Evolutionary conservation across 805 yeast genomes (phyloP).

Genomic region (Cyberlindnera nakhonratchasimensis): DNA sequence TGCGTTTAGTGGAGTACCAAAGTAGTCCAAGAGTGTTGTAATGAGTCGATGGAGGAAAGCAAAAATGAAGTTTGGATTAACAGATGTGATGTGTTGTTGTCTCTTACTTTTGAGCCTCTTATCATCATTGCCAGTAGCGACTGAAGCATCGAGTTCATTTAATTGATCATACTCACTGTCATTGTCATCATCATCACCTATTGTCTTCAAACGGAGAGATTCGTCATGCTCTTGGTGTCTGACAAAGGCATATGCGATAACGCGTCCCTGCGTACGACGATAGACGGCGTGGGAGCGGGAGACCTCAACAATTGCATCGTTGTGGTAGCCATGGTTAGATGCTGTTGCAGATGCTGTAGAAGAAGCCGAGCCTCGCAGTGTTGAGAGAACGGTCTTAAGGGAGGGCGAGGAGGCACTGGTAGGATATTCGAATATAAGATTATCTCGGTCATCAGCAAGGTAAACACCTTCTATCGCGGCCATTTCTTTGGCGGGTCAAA

Average conservation of each 20-base stretch:
- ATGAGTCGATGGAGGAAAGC: slow-evolving; percentile 50
- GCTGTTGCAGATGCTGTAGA: too few relatives aligned
- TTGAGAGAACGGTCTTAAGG: slow-evolving; percentile 28
- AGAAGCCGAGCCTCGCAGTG: slow-evolving; percentile 15
- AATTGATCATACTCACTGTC: slow-evolving; percentile 5
- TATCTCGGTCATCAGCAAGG: slow-evolving; percentile 38
- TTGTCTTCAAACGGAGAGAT: slow-evolving; percentile 17
- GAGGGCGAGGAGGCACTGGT: slow-evolving; percentile 32
- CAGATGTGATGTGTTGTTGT: slow-evolving; percentile 1
- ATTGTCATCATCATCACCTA: slow-evolving; percentile 12
- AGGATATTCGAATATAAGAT: slow-evolving; percentile 37
- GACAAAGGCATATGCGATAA: slow-evolving; percentile 20
- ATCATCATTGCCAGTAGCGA: not conserved
- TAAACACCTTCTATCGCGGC: slow-evolving; percentile 37
- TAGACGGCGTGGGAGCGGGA: slow-evolving; percentile 21
- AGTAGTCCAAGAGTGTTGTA: slow-evolving; percentile 53
- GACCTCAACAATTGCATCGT: slow-evolving; percentile 20
- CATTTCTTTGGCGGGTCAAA: slow-evolving; percentile 27
- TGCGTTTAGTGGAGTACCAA: slow-evolving; percentile 50
- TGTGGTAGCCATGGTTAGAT: slow-evolving; percentile 20
- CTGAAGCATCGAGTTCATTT: slow-evolving; percentile 1
- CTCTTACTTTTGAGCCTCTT: slow-evolving; percentile 19
- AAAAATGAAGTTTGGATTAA: slow-evolving; percentile 53
- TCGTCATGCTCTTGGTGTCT: slow-evolving; percentile 11
- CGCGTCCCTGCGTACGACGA: slow-evolving; percentile 14